Base-by-base conservation (phyloP, 2,329 filamentous ascomycete genomes). In the Westerdykella aurantiaca region DNA sequence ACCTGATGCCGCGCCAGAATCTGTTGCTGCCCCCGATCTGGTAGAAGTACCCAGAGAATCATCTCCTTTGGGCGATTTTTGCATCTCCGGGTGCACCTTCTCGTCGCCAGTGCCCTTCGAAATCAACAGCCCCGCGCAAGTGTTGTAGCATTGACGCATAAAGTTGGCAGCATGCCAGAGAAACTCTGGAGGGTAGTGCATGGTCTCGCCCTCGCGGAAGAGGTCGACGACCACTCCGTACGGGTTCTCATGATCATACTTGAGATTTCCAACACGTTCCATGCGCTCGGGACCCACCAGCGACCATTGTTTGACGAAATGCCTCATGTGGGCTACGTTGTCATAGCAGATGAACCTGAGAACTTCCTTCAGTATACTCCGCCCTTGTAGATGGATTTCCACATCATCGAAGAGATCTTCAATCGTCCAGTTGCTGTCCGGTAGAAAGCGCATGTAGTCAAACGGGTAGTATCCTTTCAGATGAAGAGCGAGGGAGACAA, bases 391-490 rank as follows among this genome's bases (percentile, higher is more conserved):
- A 29, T 63, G 54, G 17, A 68, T 59, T 31, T 68, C 64, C 44
- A 48, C 37, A 7, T 47, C 45, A 37, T 68, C 64, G 58, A 62
- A 69, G 7, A 67, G 52, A 41, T 69, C 64, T 23, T 51, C 25
- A 9, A 66, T 57, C 6, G 38, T 44, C 53, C 54, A 64, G 6
- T 49, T 50, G 34, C 48, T 41, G 6, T 46, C 39, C 4, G 61
- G 59, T 31, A 64, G 61, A 39, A 66, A 58, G 39, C 52, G 51
- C 22, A 52, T 45, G 38, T 56, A 64, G 16, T 57, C 46, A 12
- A 46, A 40, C 33, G 56, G 59, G 44, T 53, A 60, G 33, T 57
- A 55, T 2, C 45, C 25, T 18, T 50, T 52, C 56, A 55, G 60
- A 38, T 44, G 44, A 12, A 42, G 37, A 14, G 61, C 62, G 12